Conservation (phyloP, 495 filamentous ascomycete species). For the Lasiosphaeria ovina region DNA sequence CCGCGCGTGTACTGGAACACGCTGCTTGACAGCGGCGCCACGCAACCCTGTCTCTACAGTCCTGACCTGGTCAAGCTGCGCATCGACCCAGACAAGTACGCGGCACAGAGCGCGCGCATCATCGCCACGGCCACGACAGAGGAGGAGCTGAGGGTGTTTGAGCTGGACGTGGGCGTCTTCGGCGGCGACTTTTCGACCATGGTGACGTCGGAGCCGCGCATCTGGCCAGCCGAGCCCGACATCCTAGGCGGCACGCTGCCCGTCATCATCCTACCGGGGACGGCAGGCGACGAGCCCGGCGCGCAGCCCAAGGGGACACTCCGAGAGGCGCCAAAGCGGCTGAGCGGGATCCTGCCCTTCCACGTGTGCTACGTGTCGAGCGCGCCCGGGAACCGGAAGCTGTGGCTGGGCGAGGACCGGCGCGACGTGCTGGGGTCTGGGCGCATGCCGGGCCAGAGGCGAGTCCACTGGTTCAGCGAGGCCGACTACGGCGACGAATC, state of each 20-base stretch:
- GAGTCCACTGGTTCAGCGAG: constrained; percentile 11
- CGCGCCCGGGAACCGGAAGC: constrained; percentile 33
- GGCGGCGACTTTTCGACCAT: constrained; percentile 10
- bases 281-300: neutral
- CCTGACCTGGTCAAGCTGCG: constrained; percentile 35
- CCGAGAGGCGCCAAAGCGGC: constrained; percentile 24
- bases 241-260: constrained; percentile 29
- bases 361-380: constrained; percentile 40
- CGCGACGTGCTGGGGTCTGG: constrained; percentile 44
- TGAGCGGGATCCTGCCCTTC: constrained; percentile 46
- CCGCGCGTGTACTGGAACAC: constrained; percentile 23
- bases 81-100: constrained; percentile 35
- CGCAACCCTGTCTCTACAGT: constrained; percentile 36
- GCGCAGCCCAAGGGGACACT: constrained; percentile 12
- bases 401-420: constrained; percentile 44
- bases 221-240: constrained; percentile 21
- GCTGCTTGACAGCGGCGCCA: constrained; percentile 48
- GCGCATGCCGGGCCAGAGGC: constrained; percentile 40
- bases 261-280: constrained; percentile 23
- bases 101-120: constrained; percentile 34
- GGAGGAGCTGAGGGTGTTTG: constrained; percentile 31
- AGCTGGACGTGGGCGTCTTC: constrained; percentile 40
- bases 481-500: neutral
- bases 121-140: constrained; percentile 26
- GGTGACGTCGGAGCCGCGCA: constrained; percentile 4